Conservation (phyloP, 176 grass and related monocot species). For the Cenchrus americanus region DNA sequence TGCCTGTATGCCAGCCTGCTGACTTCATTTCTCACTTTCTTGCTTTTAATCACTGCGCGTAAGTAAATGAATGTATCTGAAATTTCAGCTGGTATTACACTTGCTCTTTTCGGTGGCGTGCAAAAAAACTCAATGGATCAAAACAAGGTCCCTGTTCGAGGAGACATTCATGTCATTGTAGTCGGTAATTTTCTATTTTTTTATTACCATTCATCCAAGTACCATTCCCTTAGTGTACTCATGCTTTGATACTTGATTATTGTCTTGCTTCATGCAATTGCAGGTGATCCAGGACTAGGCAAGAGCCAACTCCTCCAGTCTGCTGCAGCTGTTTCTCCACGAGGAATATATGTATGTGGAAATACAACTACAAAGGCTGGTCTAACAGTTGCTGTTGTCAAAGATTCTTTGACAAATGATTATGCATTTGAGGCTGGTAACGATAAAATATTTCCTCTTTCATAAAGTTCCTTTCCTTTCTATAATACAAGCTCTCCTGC, state of each 20-base stretch:
- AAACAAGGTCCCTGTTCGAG: conserved; percentile 93
- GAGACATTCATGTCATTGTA: conserved; percentile 86
- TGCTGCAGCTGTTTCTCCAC: conserved; percentile 73
- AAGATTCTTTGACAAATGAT: conserved; percentile 95
- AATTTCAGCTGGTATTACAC: conserved; percentile 84
- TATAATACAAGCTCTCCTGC: too few species aligned
- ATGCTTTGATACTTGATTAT: conserved; percentile 5
- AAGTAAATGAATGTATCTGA: conserved; percentile 32
- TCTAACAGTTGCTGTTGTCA: conserved; percentile 95
- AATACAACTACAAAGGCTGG: conserved; percentile 97
- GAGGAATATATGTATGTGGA: conserved; percentile 94
- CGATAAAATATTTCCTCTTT: not conserved
- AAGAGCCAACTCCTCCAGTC: conserved; percentile 97
- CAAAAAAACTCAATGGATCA: conserved; percentile 86
- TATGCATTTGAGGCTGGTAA: conserved; percentile 99
- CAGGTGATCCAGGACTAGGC: conserved; percentile 92
- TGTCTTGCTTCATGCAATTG: conserved; percentile 33
- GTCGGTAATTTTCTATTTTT: conserved; percentile 64
- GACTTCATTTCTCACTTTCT: conserved; percentile 25
- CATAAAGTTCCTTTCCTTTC: too few species aligned
- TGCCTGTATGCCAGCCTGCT: not conserved
- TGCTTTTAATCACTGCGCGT: not conserved
- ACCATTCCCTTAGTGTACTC: not conserved
- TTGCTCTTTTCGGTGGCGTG: conserved; percentile 86
- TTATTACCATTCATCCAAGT: conserved; percentile 9